A percentile compares a stretch with the other conserved stretches of the same genome.
These are phyloP conservation scores for Mortierella sp. DNA, from an alignment of 371 early-diverging fungal species.

Conservation along the genomic window DNA sequence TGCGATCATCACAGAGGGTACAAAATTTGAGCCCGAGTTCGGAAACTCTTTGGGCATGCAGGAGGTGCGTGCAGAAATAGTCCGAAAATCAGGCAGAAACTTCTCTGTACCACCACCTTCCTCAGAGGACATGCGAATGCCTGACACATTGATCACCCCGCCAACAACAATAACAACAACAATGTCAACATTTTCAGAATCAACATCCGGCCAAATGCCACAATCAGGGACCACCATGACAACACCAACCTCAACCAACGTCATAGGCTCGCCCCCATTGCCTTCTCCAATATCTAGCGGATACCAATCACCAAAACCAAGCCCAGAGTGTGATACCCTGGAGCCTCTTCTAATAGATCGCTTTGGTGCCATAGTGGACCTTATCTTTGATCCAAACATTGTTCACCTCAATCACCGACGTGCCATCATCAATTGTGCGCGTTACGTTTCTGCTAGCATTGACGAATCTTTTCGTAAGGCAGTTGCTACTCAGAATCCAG, in stretches of 20 bases:
- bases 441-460: slow-evolving; percentile 50
- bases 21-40: slow-evolving; percentile 22
- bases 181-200: not conserved
- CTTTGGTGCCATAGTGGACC: slow-evolving; percentile 35
- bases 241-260: not conserved
- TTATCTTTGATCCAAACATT: slow-evolving; percentile 47
- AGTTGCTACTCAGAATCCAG: slow-evolving; percentile 13
- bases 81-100: slow-evolving; percentile 7
- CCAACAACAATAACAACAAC: not conserved
- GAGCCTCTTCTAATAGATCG: slow-evolving; percentile 32
- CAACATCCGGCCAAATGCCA: not conserved
- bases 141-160: not conserved
- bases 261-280: not conserved
- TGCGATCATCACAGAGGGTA: slow-evolving; percentile 26
- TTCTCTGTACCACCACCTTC: slow-evolving; percentile 2
- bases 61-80: slow-evolving; percentile 8
- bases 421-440: slow-evolving; percentile 54
- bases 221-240: not conserved
- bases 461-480: slow-evolving; percentile 21
- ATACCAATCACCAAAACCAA: not conserved
- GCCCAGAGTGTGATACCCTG: not conserved
- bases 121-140: not conserved
- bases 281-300: not conserved
- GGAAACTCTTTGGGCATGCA: slow-evolving; percentile 8
- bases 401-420: slow-evolving; percentile 37